Evolutionary conservation across 768 basidiomycete species (phyloP).

Genomic region (Austroboletus eburneus): DNA sequence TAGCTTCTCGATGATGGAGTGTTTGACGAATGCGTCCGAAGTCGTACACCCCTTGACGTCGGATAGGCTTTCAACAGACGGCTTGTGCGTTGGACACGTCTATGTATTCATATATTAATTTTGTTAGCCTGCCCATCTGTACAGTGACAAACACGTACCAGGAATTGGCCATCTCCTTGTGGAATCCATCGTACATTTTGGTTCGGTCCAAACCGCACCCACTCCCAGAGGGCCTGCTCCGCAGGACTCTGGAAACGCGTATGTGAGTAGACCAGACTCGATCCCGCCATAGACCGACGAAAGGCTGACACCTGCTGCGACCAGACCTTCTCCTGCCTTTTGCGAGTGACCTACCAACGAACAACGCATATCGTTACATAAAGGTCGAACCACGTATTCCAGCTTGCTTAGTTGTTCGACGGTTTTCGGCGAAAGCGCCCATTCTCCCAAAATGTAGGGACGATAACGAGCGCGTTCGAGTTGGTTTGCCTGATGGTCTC

Average conservation of each 20-base stretch:
- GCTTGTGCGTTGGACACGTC: constrained; percentile 26
- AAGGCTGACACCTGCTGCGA: constrained; percentile 33
- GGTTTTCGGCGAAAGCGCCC: constrained; percentile 14
- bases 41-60: constrained; percentile 41
- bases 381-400: constrained; percentile 19
- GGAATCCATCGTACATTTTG: constrained; percentile 31
- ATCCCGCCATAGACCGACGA: constrained; percentile 36
- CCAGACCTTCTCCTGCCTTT: constrained; percentile 34
- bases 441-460: constrained; percentile 24
- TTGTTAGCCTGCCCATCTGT: neutral
- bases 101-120: constrained; percentile 10
- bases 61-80: constrained; percentile 32
- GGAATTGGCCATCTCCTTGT: constrained; percentile 34
- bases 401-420: constrained; percentile 17
- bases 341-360: constrained; percentile 35
- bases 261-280: constrained; percentile 28
- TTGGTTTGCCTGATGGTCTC: constrained; percentile 14
- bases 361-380: constrained; percentile 10
- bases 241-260: constrained; percentile 2
- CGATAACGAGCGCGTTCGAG: constrained; percentile 10
- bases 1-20: constrained; percentile 39
- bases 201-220: constrained; percentile 24
- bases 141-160: constrained; percentile 23
- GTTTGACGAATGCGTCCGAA: constrained; percentile 41
- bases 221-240: constrained; percentile 34